Conservation (phyloP, 129 eudicot genomes). For the Lonicera japonica region DNA sequence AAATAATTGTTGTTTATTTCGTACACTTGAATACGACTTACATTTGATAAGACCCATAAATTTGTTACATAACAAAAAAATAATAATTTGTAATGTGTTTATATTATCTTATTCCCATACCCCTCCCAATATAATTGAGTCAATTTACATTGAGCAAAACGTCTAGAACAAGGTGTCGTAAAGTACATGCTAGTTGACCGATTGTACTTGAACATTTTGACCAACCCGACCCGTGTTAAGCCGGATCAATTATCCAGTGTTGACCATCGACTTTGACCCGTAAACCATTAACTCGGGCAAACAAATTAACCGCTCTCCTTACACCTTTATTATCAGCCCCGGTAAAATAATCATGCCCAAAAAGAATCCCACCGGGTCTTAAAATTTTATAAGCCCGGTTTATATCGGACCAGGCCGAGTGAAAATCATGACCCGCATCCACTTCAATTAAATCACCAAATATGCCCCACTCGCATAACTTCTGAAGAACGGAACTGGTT, state of each 20-base stretch:
- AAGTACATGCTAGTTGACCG: too few species aligned
- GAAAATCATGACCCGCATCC: conserved; percentile 79
- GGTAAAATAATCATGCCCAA: conserved; percentile 66
- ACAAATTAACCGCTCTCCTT: conserved; percentile 57
- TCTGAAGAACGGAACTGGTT: conserved; percentile 45
- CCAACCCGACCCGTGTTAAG: neutral
- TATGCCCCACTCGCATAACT: conserved; percentile 75
- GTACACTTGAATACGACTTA: too few species aligned
- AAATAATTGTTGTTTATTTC: too few species aligned
- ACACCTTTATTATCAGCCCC: conserved; percentile 58
- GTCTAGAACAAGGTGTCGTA: too few species aligned
- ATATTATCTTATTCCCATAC: too few species aligned
- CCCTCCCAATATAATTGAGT: too few species aligned
- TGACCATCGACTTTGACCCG: conserved; percentile 56
- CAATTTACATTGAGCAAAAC: too few species aligned
- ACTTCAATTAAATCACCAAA: conserved; percentile 63
- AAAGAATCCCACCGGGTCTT: conserved; percentile 67
- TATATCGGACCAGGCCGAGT: conserved; percentile 84
- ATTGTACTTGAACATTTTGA: too few species aligned
- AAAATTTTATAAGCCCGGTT: conserved; percentile 63
- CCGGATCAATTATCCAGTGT: conserved; percentile 57
- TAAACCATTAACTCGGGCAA: conserved; percentile 53
- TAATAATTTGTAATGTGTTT: too few species aligned
- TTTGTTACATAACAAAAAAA: too few species aligned
- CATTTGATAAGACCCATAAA: too few species aligned